A percentile compares a stretch with the other conserved stretches of the same genome.
phyloP scores from a whole-genome alignment of 192 early-diverging fungal species.

The Spinellus fusiger region DNA sequence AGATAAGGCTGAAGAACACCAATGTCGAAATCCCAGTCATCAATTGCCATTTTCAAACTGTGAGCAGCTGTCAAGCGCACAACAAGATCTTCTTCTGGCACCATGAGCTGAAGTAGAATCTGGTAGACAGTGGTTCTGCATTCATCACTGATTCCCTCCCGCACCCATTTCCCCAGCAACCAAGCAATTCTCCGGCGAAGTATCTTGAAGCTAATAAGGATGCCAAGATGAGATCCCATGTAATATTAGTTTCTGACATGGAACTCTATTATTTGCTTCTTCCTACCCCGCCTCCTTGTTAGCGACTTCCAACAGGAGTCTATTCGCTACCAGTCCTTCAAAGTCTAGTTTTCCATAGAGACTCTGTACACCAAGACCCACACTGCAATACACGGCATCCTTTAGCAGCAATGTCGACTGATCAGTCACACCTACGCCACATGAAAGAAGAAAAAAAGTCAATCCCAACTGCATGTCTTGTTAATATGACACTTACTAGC shows the following conservation, averaged over 20 bases:
- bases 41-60: constrained; percentile 60
- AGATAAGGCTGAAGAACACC: constrained; percentile 62
- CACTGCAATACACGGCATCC: constrained; percentile 72
- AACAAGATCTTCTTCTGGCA: constrained; percentile 67
- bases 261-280: not conserved
- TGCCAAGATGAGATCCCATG: too few species aligned
- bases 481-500: constrained; percentile 39
- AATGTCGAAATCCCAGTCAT: constrained; percentile 87
- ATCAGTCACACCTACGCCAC: constrained; percentile 31
- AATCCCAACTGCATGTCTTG: constrained; percentile 6
- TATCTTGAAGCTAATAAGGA: constrained; percentile 43
- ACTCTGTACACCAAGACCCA: constrained; percentile 76
- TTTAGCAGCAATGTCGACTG: constrained; percentile 53
- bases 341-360: constrained; percentile 80
- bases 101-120: constrained; percentile 62
- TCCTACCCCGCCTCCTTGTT: constrained; percentile 45
- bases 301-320: constrained; percentile 49
- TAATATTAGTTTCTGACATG: not conserved
- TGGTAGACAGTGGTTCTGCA: constrained; percentile 64
- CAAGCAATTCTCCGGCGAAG: constrained; percentile 68
- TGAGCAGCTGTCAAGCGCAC: constrained; percentile 74
- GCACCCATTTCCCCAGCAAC: constrained; percentile 83
- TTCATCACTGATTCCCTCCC: constrained; percentile 62
- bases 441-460: constrained; percentile 5
- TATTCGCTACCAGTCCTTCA: constrained; percentile 63